Evolutionary conservation across 2,329 filamentous ascomycete species (phyloP), one percentile per base, ranked within the genome.

Genomic region (Fusarium paranaense): DNA sequence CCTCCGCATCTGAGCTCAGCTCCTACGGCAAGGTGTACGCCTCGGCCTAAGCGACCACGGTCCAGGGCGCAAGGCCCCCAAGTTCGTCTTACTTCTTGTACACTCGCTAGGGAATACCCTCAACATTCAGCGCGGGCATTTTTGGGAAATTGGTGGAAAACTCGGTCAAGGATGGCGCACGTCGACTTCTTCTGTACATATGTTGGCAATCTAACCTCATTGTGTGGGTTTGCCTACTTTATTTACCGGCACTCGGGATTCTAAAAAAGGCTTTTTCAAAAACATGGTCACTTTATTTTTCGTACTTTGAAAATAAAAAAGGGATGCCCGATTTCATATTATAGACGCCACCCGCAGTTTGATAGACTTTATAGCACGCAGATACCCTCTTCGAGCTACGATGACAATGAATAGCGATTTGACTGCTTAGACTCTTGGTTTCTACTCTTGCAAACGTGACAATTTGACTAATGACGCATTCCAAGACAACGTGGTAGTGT

Each of bases 11-110:
- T 30, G 35, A 79, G n/a, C 82, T 88, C 27, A 89, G 84, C 83
- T 70, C 72, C 25, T 85, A 83, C 71, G 89, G 89, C 78, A 78
- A 85, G 75, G 84, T 84, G 66, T 90, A 87, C 75, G 88, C 87
- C 74, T 84, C 83, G 37, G 71, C 81, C 45, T 80, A 79, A 78
- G 64, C 62, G 63, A 33, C 33, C 56, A 61, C 22, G 64, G 56
- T 58, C 72, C 27, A 45, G 40, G 37, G 38, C 20, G 40, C 33
- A 40, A 33, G 59, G 56, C 50, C 42, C 54, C 56, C 45, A 57
- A 62, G 50, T 74, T 58, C 52, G 79, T 62, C 80, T 81, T 71
- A 78, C 69, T 83, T 84, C 79, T 80, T 82, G 80, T 82, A 83
- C 80, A 84, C 77, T 82, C 78, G 77, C 71, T 81, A 80, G 80